phyloP scores from a whole-genome alignment of 2,329 filamentous ascomycete genomes.

The Talaromyces marneffei region DNA sequence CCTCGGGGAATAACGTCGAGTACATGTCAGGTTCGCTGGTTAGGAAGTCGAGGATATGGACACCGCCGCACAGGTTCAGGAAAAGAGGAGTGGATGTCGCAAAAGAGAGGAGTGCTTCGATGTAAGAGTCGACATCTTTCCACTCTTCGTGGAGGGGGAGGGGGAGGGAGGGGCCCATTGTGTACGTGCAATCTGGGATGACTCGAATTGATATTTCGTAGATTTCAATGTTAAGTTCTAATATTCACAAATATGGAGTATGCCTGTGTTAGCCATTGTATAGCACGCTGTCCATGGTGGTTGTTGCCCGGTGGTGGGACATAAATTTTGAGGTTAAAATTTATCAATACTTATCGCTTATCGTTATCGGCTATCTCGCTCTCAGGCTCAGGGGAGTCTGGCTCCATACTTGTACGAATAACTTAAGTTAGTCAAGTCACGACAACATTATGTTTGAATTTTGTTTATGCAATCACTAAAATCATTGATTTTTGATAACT shows the following conservation, averaged over 20 bases:
- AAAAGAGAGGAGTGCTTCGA: conserved; percentile 71
- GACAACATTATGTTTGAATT: neutral
- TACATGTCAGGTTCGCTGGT: conserved; percentile 80
- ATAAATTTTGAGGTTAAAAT: neutral
- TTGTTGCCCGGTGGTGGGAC: neutral
- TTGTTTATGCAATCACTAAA: neutral
- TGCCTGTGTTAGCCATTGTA: neutral
- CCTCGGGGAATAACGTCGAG: conserved; percentile 63
- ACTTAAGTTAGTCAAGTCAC: too few species aligned
- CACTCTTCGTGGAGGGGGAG: conserved; percentile 70
- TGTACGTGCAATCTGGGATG: neutral
- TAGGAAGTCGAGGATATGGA: conserved; percentile 95
- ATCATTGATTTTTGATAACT: too few species aligned
- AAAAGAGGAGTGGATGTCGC: conserved; percentile 68
- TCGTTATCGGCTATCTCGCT: neutral
- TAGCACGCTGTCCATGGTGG: neutral
- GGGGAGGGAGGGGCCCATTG: conserved; percentile 45
- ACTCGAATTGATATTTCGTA: neutral
- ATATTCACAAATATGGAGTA: too few species aligned
- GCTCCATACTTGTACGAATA: too few species aligned
- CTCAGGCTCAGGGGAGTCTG: too few species aligned
- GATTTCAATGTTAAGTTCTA: neutral
- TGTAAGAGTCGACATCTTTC: conserved; percentile 65
- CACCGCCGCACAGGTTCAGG: conserved; percentile 87
- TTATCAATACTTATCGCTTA: neutral